Evolutionary conservation across 1,139 yeast species (phyloP).

Genomic region (Candida gigantensis): DNA sequence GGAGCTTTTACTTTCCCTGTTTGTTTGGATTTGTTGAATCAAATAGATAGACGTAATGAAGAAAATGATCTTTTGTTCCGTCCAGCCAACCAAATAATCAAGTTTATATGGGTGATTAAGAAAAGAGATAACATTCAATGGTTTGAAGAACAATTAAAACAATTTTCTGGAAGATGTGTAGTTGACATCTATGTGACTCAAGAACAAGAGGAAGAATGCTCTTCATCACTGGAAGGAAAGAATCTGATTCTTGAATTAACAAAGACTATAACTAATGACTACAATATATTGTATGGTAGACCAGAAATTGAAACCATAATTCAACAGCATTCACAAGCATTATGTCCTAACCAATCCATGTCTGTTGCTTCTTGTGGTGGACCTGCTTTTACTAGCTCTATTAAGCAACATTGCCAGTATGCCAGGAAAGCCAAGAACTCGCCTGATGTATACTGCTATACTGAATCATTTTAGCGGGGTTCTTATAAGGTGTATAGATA

Average conservation of each 20-base stretch:
- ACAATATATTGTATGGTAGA: conserved; percentile 14
- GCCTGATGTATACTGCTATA: conserved; percentile 39
- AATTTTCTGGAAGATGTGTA: conserved; percentile 25
- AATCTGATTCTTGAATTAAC: conserved; percentile 1
- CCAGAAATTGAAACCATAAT: conserved; percentile 14
- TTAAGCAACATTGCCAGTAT: conserved; percentile 29
- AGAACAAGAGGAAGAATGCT: conserved; percentile 9
- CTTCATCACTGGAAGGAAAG: not conserved
- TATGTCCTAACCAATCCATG: conserved; percentile 21
- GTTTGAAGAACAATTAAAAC: conserved; percentile 35
- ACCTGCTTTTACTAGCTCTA: conserved; percentile 23
- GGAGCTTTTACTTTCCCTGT: conserved; percentile 49
- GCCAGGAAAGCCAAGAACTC: conserved; percentile 27
- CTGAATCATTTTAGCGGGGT: conserved; percentile 28
- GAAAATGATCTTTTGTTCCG: conserved; percentile 34
- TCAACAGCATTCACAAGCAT: conserved; percentile 5
- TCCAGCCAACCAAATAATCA: conserved; percentile 28
- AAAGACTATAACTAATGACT: conserved; percentile 4
- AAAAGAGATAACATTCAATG: conserved; percentile 31
- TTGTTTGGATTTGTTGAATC: conserved; percentile 39
- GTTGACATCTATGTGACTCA: conserved; percentile 25
- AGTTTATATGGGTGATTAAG: conserved; percentile 38
- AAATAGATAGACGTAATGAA: conserved; percentile 25
- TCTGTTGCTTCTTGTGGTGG: conserved; percentile 47
- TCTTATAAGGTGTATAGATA: no score